Conservation (phyloP, 192 early-diverging fungal genomes). For the Podila epicladia region DNA sequence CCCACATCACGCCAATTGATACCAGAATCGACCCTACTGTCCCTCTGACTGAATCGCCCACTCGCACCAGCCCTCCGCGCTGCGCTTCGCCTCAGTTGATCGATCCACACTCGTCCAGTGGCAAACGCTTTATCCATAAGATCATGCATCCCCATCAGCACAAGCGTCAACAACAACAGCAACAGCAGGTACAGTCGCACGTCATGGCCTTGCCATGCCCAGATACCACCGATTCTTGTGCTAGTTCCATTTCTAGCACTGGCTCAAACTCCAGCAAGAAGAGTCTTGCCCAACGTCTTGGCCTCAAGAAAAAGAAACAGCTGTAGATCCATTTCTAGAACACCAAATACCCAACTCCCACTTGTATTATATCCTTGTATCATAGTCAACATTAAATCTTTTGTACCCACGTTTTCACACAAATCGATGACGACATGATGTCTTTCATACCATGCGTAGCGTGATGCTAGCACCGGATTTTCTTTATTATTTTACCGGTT, state of each 20-base stretch:
- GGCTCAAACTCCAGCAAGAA: slow-evolving; percentile 18
- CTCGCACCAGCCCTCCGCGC: slow-evolving; percentile 5
- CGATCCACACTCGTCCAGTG: background rate
- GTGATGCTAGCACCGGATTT: no score
- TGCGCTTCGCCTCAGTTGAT: background rate
- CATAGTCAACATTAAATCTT: no score
- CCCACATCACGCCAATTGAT: slow-evolving; percentile 1
- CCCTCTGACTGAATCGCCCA: slow-evolving; percentile 25
- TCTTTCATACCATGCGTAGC: no score
- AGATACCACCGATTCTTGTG: background rate
- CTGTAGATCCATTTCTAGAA: background rate
- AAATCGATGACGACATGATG: no score
- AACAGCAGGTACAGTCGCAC: background rate
- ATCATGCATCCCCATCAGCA: slow-evolving; percentile 26
- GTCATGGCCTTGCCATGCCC: background rate
- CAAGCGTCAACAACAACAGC: slow-evolving; percentile 10
- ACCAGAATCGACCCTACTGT: background rate
- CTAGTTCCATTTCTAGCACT: slow-evolving; percentile 17
- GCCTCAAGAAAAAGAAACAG: slow-evolving; percentile 30
- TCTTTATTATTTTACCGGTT: no score
- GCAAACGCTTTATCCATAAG: background rate
- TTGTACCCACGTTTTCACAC: no score
- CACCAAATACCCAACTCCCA: no score
- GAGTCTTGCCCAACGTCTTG: slow-evolving; percentile 24
- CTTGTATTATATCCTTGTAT: no score